These are phyloP conservation scores for Malbranchea zuffiana DNA, from an alignment of 2,329 filamentous ascomycete species.

Conservation along the genomic window DNA sequence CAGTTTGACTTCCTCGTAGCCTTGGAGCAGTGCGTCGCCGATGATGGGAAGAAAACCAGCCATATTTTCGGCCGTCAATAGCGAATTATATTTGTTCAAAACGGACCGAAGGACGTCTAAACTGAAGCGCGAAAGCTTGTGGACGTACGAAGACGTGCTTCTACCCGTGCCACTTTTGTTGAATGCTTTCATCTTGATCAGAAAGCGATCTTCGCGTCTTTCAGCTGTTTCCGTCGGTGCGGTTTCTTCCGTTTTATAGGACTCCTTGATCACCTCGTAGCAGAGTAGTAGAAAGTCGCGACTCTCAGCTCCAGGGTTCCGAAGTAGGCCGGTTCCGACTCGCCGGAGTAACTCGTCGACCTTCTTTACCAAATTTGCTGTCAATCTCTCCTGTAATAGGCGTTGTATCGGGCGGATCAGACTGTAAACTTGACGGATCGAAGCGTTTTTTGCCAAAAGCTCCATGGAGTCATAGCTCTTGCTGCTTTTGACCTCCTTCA, in stretches of 20 bases:
- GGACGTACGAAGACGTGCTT: slow-evolving; percentile 64
- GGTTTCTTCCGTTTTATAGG: slow-evolving; percentile 47
- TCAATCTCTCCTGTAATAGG: slow-evolving; percentile 72
- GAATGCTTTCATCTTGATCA: slow-evolving; percentile 64
- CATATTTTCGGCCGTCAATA: slow-evolving; percentile 70
- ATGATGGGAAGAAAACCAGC: slow-evolving; percentile 78
- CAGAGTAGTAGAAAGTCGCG: slow-evolving; percentile 85
- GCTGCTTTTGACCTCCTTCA: slow-evolving; percentile 96
- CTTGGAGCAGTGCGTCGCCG: slow-evolving; percentile 71
- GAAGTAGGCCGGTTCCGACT: slow-evolving; percentile 69
- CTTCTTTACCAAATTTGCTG: slow-evolving; percentile 72
- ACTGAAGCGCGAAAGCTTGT: slow-evolving; percentile 81
- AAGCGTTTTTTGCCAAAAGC: slow-evolving; percentile 71
- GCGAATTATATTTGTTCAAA: slow-evolving; percentile 71
- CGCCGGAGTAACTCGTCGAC: slow-evolving; percentile 79
- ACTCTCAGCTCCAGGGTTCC: slow-evolving; percentile 67
- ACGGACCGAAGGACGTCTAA: slow-evolving; percentile 76
- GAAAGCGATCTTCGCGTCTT: slow-evolving; percentile 56
- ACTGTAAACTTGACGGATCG: slow-evolving; percentile 59
- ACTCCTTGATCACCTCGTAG: slow-evolving; percentile 83
- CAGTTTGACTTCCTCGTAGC: slow-evolving; percentile 86
- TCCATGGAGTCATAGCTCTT: slow-evolving; percentile 99
- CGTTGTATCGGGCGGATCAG: slow-evolving; percentile 69
- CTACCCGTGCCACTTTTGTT: slow-evolving; percentile 63
- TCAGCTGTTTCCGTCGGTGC: slow-evolving; percentile 33